phyloP scores from a whole-genome alignment of 1,284 basidiomycete species.

The Ceratorhiza oryzae-sativae region DNA sequence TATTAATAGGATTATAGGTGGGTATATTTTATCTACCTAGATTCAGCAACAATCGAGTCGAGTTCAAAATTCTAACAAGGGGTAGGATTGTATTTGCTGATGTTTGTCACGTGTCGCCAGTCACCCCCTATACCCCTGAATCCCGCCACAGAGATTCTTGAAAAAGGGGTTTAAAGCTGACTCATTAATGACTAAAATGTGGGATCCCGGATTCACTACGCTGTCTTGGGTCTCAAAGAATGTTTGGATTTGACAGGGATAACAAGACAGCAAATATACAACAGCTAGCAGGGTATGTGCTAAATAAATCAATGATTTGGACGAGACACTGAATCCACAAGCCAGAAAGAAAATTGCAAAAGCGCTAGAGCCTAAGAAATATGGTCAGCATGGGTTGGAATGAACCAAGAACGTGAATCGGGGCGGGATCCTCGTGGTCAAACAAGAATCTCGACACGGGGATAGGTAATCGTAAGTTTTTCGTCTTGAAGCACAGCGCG shows the following conservation, averaged over 20 bases:
- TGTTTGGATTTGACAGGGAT: neutral
- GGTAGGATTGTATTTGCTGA: no score
- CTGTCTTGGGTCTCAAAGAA: no score
- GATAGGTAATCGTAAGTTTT: slow-evolving; percentile 23
- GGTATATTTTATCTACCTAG: no score
- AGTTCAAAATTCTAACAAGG: no score
- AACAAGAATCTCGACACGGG: slow-evolving; percentile 24
- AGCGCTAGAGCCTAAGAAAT: neutral
- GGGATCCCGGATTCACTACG: no score
- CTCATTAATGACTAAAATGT: no score
- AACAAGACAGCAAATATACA: slow-evolving; percentile 6
- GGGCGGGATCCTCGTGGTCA: neutral
- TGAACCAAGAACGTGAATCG: neutral
- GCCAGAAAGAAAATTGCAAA: neutral
- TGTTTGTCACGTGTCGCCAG: no score
- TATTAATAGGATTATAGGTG: no score
- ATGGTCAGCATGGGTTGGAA: neutral
- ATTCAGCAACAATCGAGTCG: no score
- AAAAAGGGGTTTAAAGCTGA: no score
- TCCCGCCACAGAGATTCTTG: no score
- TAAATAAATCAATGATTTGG: slow-evolving; percentile 28
- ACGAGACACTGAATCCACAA: neutral
- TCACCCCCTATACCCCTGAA: no score
- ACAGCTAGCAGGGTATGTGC: neutral
- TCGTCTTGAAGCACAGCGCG: slow-evolving; percentile 29